Evolutionary conservation across 2,329 filamentous ascomycete genomes (phyloP), one percentile per base, ranked within the genome.

Genomic region (Ustulina deusta): DNA sequence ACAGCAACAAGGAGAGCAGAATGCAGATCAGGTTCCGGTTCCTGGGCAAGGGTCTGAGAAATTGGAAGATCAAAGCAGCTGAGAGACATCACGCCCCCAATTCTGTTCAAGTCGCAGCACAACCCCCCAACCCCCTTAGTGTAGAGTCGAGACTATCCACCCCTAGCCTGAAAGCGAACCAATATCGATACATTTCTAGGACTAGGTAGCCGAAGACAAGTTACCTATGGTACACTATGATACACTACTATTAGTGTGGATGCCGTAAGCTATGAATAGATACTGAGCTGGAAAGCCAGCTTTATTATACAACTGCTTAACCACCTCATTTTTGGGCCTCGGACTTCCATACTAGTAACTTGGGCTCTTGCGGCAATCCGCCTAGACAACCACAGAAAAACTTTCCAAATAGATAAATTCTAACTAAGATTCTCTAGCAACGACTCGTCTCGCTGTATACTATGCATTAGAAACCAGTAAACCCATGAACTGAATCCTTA

Each of bases 251-350:
- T n/a, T n/a, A 38, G 7, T 10, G 13, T 20, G 10, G 44, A 2
- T 48, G 17, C 20, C n/a, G 15, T 17, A 32, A 56, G 17, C 61
- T 63, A 63, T 63, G 52, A 63, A 56, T 63, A 63, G 52, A 51
- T 56, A 38, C 32, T 29, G 38, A 11, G 44, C 17, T 44, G 22
- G 29, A 29, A 11, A 7, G n/a, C 27, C 22, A 46, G 29, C 29
- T 10, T 22, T 34, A 29, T 10, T 27, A 20, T 22, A 20, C 7
- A 6, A 46, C 10, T n/a, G n/a, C 48, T 10, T 20, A 10, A 7
- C 48, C 10, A 20, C 17, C 40, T 20, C 15, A 20, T 42, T 42
- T 20, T 42, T n/a, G 17, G 20, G 3, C 9, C 20, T 20, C 20
- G 3, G 29, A 25, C 10, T 46, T 46, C 25, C 20, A 22, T 13